These are phyloP conservation scores for Colletotrichum viniferum DNA, from an alignment of 2,329 filamentous ascomycete genomes.

Conservation along the genomic window DNA sequence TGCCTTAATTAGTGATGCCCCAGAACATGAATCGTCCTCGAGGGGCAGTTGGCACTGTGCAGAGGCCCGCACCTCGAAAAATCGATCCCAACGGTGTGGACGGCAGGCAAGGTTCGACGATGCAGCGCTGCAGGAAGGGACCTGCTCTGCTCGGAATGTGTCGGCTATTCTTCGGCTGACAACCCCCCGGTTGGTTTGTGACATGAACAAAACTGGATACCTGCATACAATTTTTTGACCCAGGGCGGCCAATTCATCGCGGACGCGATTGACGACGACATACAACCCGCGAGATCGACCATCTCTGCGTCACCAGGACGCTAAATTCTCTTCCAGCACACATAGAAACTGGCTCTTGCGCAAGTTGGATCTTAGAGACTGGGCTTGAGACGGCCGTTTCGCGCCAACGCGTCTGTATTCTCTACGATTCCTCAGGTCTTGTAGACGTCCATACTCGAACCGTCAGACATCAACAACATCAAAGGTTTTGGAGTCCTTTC, in stretches of 20 bases:
- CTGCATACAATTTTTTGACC: constrained; percentile 19
- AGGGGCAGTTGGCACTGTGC: not conserved
- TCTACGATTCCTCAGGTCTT: not conserved
- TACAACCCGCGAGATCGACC: not conserved
- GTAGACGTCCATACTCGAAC: not conserved
- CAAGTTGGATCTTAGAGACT: not conserved
- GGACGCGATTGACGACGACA: not conserved
- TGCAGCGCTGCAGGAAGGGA: not conserved
- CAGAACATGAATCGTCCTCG: not conserved
- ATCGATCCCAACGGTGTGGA: not conserved
- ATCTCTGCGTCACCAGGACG: not conserved
- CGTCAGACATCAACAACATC: not conserved
- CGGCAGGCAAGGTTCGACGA: not conserved
- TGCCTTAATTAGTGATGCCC: constrained; percentile 6
- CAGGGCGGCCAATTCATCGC: not conserved
- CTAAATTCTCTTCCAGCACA: not conserved
- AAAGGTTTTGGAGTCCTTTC: not conserved
- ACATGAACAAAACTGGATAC: constrained; percentile 8
- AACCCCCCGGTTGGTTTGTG: not conserved
- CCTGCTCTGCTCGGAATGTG: not conserved
- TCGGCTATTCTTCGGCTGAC: constrained; percentile 8
- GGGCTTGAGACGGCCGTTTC: not conserved
- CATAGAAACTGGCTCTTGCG: not conserved
- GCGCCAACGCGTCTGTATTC: not conserved
- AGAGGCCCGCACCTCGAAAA: constrained; percentile 9